These are phyloP conservation scores for Lumnitzera racemosa DNA, from an alignment of 345 rosid genomes.

Conservation along the genomic window DNA sequence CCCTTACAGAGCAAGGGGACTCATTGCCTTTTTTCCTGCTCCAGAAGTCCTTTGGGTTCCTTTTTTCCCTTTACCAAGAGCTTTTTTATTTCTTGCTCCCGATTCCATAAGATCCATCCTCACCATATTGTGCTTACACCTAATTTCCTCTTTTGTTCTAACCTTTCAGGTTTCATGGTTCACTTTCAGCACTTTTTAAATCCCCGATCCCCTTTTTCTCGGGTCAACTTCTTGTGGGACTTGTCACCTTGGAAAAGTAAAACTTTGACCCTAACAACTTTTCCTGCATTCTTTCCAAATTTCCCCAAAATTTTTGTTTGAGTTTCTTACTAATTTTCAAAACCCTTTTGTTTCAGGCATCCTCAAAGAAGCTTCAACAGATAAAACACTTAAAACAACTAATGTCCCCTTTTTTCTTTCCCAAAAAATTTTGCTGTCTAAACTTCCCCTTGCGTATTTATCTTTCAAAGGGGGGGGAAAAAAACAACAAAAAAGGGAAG, in stretches of 20 bases:
- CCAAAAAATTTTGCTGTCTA: too few relatives aligned
- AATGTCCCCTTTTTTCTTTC: too few relatives aligned
- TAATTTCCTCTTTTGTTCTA: conserved; percentile 28
- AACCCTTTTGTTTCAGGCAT: conserved; percentile 34
- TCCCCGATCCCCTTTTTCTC: neutral
- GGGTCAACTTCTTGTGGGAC: neutral
- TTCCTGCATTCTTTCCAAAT: conserved; percentile 20
- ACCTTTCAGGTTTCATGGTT: neutral
- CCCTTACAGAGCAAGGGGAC: conserved; percentile 55
- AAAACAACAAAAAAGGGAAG: too few relatives aligned
- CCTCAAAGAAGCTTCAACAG: neutral
- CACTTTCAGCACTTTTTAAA: neutral
- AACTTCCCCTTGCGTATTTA: too few relatives aligned
- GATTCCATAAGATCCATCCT: conserved; percentile 7
- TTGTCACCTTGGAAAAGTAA: conserved; percentile 8
- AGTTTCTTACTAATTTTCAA: conserved; percentile 36
- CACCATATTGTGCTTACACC: conserved; percentile 21
- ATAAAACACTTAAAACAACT: too few relatives aligned
- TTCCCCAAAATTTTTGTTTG: conserved; percentile 25
- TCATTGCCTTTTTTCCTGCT: conserved; percentile 16
- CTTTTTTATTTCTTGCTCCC: conserved; percentile 1
- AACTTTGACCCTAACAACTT: conserved; percentile 14
- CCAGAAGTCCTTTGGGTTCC: conserved; percentile 13
- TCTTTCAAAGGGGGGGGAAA: too few relatives aligned
- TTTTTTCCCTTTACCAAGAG: conserved; percentile 11